Conservation (phyloP, 306 rosid genomes). For the Cicer pinnatifidum region DNA sequence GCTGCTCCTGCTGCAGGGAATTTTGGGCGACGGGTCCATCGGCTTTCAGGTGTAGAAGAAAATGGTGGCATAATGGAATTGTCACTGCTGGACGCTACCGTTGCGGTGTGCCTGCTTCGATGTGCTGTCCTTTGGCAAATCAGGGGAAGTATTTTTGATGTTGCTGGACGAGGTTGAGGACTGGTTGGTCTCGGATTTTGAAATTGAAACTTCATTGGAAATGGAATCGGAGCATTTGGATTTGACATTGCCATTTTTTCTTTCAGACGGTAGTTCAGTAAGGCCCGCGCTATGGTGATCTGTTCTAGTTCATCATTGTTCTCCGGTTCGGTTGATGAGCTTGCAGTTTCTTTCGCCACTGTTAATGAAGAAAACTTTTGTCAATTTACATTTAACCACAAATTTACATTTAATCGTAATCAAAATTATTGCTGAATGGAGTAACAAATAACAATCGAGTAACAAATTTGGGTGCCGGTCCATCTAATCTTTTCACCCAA, state of each 20-base stretch:
- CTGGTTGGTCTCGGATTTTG: constrained; percentile 85
- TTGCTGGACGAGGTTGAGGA: constrained; percentile 74
- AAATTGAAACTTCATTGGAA: constrained; percentile 71
- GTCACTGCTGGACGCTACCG: constrained; percentile 47
- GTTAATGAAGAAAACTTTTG: constrained; percentile 45
- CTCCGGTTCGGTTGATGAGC: constrained; percentile 86
- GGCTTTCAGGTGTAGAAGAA: constrained; percentile 55
- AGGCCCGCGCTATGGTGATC: constrained; percentile 90
- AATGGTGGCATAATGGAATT: constrained; percentile 44
- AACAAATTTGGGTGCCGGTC: not conserved
- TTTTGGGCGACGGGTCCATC: constrained; percentile 60
- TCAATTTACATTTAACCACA: constrained; percentile 22
- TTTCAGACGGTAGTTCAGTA: constrained; percentile 73
- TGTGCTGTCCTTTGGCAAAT: constrained; percentile 69
- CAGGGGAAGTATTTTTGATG: constrained; percentile 90
- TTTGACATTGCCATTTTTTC: constrained; percentile 78
- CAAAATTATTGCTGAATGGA: not conserved
- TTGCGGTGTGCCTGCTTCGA: constrained; percentile 54
- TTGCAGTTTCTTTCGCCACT: constrained; percentile 93
- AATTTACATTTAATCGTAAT: not conserved
- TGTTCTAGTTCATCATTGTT: constrained; percentile 90
- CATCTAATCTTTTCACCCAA: not conserved
- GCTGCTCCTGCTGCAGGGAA: constrained; percentile 82
- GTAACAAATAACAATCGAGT: not conserved
- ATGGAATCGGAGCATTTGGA: constrained; percentile 69